Conservation (phyloP, 495 filamentous ascomycete species). For the Aspergillus taichungensis region DNA sequence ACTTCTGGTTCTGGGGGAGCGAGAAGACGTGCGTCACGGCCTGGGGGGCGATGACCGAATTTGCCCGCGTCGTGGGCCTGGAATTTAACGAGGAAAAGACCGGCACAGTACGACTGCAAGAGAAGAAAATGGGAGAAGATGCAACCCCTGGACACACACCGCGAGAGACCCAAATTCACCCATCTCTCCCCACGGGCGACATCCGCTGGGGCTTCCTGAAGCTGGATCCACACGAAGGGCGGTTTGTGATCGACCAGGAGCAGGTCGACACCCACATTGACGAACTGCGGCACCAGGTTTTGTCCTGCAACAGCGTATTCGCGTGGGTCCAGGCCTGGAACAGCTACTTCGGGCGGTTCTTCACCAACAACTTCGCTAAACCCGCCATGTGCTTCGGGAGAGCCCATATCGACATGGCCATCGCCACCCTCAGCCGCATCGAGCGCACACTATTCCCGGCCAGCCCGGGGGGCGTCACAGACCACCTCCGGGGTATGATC, state of each 20-base stretch:
- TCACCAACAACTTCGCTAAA: slow-evolving; percentile 57
- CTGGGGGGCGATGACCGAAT: slow-evolving; percentile 49
- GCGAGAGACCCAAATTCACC: background rate
- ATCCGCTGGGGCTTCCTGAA: slow-evolving; percentile 61
- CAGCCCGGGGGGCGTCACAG: slow-evolving; percentile 39
- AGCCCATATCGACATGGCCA: slow-evolving; percentile 54
- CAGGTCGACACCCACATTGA: slow-evolving; percentile 54
- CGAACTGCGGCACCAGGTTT: slow-evolving; percentile 52
- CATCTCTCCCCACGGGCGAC: slow-evolving; percentile 39
- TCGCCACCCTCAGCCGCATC: slow-evolving; percentile 50
- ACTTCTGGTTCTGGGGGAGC: slow-evolving; percentile 62
- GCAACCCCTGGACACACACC: background rate
- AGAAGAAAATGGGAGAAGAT: background rate
- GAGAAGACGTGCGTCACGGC: slow-evolving; percentile 45
- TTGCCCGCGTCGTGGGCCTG: slow-evolving; percentile 46
- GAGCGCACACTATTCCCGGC: slow-evolving; percentile 45
- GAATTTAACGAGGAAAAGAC: slow-evolving; percentile 51
- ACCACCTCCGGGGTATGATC: slow-evolving; percentile 48
- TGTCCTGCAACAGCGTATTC: slow-evolving; percentile 47
- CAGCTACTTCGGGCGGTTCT: slow-evolving; percentile 54
- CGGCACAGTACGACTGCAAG: slow-evolving; percentile 40
- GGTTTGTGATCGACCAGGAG: slow-evolving; percentile 53
- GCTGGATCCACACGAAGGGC: slow-evolving; percentile 45
- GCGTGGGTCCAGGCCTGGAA: slow-evolving; percentile 60
- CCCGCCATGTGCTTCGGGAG: slow-evolving; percentile 57